Evolutionary conservation across 176 grass and related monocot genomes (phyloP).

Genomic region (Oryza brachyantha): DNA sequence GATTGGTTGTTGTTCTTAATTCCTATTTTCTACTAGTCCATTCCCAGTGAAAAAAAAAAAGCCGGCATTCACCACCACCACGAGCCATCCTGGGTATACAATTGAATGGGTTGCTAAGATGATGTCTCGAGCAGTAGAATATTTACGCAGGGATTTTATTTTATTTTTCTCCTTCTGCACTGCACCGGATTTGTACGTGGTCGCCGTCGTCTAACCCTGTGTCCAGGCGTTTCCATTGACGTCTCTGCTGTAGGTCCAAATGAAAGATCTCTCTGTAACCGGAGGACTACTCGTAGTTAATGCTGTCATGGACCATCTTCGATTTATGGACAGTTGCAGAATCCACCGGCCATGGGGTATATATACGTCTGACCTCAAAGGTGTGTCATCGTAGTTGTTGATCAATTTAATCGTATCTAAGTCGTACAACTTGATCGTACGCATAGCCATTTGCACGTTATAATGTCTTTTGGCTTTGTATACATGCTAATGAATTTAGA

Average conservation of each 20-base stretch:
- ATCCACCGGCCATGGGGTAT: no score
- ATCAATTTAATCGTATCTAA: no score
- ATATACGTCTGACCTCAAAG: no score
- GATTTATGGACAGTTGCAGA: background rate
- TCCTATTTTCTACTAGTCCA: background rate
- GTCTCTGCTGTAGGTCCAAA: background rate
- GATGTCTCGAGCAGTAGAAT: background rate
- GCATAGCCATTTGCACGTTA: no score
- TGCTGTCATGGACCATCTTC: background rate
- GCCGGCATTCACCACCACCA: background rate
- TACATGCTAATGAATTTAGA: no score
- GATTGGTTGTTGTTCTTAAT: no score
- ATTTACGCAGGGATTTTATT: background rate
- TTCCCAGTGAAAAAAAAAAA: background rate
- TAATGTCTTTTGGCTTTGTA: no score
- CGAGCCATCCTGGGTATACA: background rate
- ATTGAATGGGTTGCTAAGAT: background rate
- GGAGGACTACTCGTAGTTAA: background rate
- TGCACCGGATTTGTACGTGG: no score
- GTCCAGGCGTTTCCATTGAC: background rate
- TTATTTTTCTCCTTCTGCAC: background rate
- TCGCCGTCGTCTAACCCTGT: no score
- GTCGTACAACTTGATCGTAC: no score
- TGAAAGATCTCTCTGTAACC: background rate
- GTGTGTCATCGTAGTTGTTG: no score